phyloP scores from a whole-genome alignment of 805 yeast species.

The Wickerhamomyces chaumierensis region DNA sequence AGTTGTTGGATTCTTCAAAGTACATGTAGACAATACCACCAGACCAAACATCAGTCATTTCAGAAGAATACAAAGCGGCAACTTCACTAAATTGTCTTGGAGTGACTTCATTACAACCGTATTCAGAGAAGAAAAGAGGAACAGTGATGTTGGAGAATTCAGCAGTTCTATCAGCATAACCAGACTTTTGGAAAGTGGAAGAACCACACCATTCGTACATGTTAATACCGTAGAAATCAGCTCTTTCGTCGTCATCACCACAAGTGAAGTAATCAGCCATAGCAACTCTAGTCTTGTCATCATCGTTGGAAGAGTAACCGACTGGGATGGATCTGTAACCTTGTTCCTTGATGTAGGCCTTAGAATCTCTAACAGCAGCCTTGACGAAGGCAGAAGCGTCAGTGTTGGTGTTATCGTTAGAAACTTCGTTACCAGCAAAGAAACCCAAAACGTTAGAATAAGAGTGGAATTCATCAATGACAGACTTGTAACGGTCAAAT shows the following conservation, averaged over 20 bases:
- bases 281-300: slow-evolving; percentile 48
- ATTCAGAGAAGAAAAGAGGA: slow-evolving; percentile 74
- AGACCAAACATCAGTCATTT: slow-evolving; percentile 81
- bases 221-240: slow-evolving; percentile 81
- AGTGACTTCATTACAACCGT: slow-evolving; percentile 60
- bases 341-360: slow-evolving; percentile 47
- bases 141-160: slow-evolving; percentile 56
- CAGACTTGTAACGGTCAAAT: slow-evolving; percentile 55
- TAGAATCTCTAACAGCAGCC: slow-evolving; percentile 74
- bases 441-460: slow-evolving; percentile 71
- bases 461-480: slow-evolving; percentile 56
- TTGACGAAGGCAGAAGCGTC: slow-evolving; percentile 73
- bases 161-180: slow-evolving; percentile 53
- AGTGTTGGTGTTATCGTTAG: slow-evolving; percentile 54
- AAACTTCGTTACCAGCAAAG: slow-evolving; percentile 82
- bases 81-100: slow-evolving; percentile 74
- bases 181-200: slow-evolving; percentile 46
- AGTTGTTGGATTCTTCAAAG: slow-evolving; percentile 64
- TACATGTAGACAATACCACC: slow-evolving; percentile 88
- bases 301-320: slow-evolving; percentile 78
- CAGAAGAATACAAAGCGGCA: slow-evolving; percentile 44
- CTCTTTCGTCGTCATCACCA: slow-evolving; percentile 51
- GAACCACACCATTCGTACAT: slow-evolving; percentile 85
- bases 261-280: slow-evolving; percentile 71
- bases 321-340: slow-evolving; percentile 65